Evolutionary conservation across 2,329 filamentous ascomycete genomes (phyloP).

Genomic region (Polychaeton citri): DNA sequence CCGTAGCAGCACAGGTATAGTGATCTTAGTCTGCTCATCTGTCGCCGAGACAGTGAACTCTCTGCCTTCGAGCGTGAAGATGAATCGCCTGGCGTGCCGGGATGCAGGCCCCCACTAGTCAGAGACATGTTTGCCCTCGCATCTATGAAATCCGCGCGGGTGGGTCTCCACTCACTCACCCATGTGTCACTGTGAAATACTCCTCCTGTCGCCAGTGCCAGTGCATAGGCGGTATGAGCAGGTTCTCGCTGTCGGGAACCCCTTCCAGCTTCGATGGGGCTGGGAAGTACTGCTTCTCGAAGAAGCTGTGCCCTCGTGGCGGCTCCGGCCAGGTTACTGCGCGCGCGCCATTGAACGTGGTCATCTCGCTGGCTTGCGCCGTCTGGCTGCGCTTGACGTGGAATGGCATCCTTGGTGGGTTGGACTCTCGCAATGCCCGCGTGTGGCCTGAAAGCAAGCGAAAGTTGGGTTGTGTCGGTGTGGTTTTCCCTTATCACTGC

Average conservation of each 20-base stretch:
- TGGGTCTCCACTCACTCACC: constrained; percentile 6
- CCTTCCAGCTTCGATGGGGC: constrained; percentile 11
- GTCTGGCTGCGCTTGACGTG: constrained; percentile 10
- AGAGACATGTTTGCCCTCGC: not conserved
- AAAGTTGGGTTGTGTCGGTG: too few species aligned
- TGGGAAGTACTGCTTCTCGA: constrained; percentile 18
- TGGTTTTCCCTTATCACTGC: too few species aligned
- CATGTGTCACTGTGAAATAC: constrained; percentile 15
- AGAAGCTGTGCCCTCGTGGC: constrained; percentile 13
- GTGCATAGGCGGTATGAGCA: constrained; percentile 13
- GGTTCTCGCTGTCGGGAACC: constrained; percentile 11
- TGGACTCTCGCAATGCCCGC: too few species aligned
- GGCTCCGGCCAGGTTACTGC: constrained; percentile 14
- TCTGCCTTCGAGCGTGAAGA: constrained; percentile 17
- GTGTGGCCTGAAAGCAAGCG: too few species aligned
- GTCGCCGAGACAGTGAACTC: constrained; percentile 11
- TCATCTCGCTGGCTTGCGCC: constrained; percentile 3
- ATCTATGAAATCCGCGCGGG: not conserved
- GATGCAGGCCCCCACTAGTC: too few species aligned
- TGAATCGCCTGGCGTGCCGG: constrained; percentile 9
- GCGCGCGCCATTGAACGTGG: constrained; percentile 14
- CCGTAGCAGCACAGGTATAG: constrained; percentile 11
- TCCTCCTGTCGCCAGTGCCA: constrained; percentile 20
- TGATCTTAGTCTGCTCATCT: constrained; percentile 12
- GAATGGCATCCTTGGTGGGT: too few species aligned